Percentiles rank a stretch among this genome's conserved stretches.
These are phyloP conservation scores for Diaporthe sp. DNA, from an alignment of 2,329 filamentous ascomycete species.

Conservation along the genomic window DNA sequence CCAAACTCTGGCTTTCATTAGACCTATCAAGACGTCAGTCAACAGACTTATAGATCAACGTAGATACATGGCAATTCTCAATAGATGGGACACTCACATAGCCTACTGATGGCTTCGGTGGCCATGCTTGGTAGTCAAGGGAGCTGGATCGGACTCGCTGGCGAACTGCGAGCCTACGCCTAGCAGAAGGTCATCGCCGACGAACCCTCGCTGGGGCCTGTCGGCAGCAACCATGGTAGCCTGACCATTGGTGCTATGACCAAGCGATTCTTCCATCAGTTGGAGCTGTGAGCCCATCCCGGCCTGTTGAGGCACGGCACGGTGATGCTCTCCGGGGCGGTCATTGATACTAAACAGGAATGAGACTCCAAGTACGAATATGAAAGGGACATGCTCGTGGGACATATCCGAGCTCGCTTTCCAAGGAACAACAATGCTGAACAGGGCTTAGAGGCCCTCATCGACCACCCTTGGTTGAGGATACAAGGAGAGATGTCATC, in stretches of 20 bases:
- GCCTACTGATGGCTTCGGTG: background rate
- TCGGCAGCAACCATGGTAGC: no score
- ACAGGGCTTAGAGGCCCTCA: no score
- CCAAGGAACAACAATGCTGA: no score
- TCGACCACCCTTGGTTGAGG: no score
- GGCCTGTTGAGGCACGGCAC: background rate
- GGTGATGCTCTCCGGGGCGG: background rate
- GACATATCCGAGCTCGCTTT: background rate
- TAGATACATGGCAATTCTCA: background rate
- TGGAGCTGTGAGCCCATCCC: background rate
- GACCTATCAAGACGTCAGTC: background rate
- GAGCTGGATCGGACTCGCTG: background rate
- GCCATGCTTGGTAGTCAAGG: no score
- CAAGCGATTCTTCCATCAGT: background rate
- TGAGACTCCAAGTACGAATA: background rate
- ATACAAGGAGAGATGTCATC: no score
- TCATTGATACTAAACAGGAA: background rate
- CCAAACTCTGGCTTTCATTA: background rate
- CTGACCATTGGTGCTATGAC: background rate
- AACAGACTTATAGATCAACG: fast-evolving
- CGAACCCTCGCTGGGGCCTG: background rate
- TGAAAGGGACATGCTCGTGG: background rate
- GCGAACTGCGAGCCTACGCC: conserved; percentile 1
- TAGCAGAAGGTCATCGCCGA: background rate
- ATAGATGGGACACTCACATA: background rate